These are phyloP conservation scores for Penicillium sp. DNA, from an alignment of 2,329 filamentous ascomycete genomes.

Conservation along the genomic window DNA sequence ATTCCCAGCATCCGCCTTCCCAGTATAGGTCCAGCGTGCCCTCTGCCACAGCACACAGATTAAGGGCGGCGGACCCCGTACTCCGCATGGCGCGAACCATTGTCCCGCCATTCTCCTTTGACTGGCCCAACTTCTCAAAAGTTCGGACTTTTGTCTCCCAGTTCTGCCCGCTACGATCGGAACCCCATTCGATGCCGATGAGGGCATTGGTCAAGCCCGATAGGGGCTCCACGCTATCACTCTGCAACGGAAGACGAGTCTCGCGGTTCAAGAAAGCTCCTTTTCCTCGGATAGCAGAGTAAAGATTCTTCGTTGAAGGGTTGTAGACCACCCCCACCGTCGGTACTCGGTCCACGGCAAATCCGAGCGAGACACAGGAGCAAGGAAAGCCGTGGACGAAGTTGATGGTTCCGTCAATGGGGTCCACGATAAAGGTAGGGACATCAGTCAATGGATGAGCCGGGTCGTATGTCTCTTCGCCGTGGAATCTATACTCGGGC, in stretches of 20 bases:
- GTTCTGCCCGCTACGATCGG: constrained; percentile 53
- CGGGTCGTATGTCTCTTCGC: constrained; percentile 57
- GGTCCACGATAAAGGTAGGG: constrained; percentile 60
- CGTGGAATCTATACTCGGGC: constrained; percentile 46
- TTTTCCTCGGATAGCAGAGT: constrained; percentile 51
- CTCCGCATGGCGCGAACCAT: constrained; percentile 58
- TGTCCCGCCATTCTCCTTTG: constrained; percentile 52
- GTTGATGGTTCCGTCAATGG: constrained; percentile 62
- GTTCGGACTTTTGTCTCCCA: constrained; percentile 54
- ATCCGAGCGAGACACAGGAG: constrained; percentile 55
- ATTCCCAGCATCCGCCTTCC: constrained; percentile 62
- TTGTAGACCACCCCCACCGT: constrained; percentile 58
- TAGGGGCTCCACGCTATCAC: constrained; percentile 42
- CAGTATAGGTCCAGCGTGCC: constrained; percentile 59
- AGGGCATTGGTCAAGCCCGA: constrained; percentile 48
- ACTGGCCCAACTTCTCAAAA: constrained; percentile 46
- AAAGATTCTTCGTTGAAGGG: constrained; percentile 53
- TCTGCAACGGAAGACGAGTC: constrained; percentile 45
- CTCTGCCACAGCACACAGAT: constrained; percentile 55
- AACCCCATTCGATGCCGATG: constrained; percentile 59
- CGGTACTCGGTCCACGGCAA: constrained; percentile 48
- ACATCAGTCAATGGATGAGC: constrained; percentile 47
- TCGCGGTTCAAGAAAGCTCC: constrained; percentile 48
- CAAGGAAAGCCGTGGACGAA: constrained; percentile 59
- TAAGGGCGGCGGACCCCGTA: constrained; percentile 57